phyloP scores from a whole-genome alignment of 179 eudicot genomes.

The Amaranthus tricolor region DNA sequence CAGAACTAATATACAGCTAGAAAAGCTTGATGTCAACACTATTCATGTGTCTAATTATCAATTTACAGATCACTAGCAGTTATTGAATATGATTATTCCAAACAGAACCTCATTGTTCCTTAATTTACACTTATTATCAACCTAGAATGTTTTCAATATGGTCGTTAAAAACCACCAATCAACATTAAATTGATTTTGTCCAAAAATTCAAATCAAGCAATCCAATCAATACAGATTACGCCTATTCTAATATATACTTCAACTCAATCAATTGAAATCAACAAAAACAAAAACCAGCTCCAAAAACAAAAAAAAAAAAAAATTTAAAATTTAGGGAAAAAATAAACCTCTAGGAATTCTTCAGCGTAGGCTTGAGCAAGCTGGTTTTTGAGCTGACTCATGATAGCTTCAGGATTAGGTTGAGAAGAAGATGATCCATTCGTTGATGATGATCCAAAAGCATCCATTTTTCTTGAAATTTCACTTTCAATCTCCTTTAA shows the following conservation, averaged over 20 bases:
- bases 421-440: conserved; percentile 40
- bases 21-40: too few species aligned
- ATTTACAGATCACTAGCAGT: not conserved
- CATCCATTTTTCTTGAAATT: conserved; percentile 38
- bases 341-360: conserved; percentile 63
- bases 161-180: not conserved
- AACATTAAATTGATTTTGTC: not conserved
- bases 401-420: conserved; percentile 45
- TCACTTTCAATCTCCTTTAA: not conserved
- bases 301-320: not conserved
- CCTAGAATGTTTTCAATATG: not conserved
- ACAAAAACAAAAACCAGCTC: not conserved
- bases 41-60: too few species aligned
- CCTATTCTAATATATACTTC: not conserved
- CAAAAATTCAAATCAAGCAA: not conserved
- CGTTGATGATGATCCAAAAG: conserved; percentile 44
- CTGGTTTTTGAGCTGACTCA: conserved; percentile 56
- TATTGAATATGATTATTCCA: not conserved
- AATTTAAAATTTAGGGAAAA: too few species aligned
- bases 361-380: conserved; percentile 79
- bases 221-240: not conserved
- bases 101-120: not conserved
- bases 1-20: too few species aligned
- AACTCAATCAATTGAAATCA: not conserved
- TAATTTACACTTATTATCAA: not conserved